Evolutionary conservation across 257 asterid genomes (phyloP), one percentile per base, ranked within the genome.

Genomic region (Eucommia ulmoides): DNA sequence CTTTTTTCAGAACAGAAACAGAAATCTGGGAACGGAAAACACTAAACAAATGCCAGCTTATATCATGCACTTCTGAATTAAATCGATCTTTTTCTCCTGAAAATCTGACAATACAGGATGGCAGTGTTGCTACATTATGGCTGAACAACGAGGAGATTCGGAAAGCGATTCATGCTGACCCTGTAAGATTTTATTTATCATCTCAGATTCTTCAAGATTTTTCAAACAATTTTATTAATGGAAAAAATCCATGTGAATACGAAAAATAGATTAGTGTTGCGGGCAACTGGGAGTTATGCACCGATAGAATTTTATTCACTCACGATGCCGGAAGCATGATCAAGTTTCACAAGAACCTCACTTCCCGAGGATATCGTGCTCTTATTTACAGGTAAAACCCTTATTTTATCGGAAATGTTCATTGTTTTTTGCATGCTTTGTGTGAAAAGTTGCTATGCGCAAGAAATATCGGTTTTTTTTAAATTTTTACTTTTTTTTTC

Each of bases 311-410:
- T 54, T 0, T 0, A 7, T 77, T 85, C 51, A 17, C n/a, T 49
- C 91, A 79, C 56, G 94, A 89, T 68, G 65, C 92, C 23, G 98
- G 98, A 58, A 89, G 96, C 77, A 89, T 89, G 98, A 80, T 89
- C 69, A 73, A 68, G 55, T 89, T 78, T 72, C 98, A 89, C 76
- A 76, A 67, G 71, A 85, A 78, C 62, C 96, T 89, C 57, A 82
- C 96, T 3, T 57, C 76, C 20, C 67, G 66, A 17, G 96, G 98
- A 20, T 89, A 76, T 58, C 92, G 81, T 53, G 95, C 87, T 59
- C 79, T 88, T 63, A 78, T 88, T 56, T 82, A 38, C 88, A 82
- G 93, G 93, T 78, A 29, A 5, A 5, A 29, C 38, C 7, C 7
- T 12, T 12, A 29, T 29, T 29, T 12, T 29, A 29, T n/a, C n/a